Conservation (phyloP, 176 grass and related monocot genomes). For the Aegilops tauschii region DNA sequence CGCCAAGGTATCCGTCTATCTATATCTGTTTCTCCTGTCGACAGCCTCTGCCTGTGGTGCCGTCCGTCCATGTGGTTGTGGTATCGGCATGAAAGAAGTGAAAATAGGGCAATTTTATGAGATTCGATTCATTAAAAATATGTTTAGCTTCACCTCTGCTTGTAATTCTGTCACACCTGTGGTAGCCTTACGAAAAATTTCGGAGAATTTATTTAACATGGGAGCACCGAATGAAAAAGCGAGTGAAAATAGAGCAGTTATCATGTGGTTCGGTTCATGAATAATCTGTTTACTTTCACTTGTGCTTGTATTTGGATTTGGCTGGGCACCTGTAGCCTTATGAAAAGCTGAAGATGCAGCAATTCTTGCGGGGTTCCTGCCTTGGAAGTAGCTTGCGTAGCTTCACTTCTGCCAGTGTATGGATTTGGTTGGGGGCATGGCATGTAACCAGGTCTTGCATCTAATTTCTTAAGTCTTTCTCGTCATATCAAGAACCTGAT, state of each 20-base stretch:
- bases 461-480: neutral
- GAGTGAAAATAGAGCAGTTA: neutral
- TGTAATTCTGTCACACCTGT: neutral
- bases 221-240: neutral
- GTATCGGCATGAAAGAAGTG: neutral
- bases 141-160: neutral
- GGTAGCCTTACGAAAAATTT: neutral
- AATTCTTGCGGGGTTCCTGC: neutral
- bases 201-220: neutral
- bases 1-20: slow-evolving; percentile 53
- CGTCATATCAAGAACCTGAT: neutral
- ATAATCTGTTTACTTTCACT: neutral
- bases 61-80: neutral
- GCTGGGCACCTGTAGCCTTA: neutral
- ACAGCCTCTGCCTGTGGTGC: neutral
- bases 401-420: neutral
- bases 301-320: neutral
- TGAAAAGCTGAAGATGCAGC: neutral
- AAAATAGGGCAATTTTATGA: too few species aligned
- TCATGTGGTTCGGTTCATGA: neutral
- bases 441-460: neutral
- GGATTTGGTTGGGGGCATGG: neutral
- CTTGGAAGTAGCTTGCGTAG: neutral
- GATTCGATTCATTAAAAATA: too few species aligned
- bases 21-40: neutral